Conservation (phyloP, 1,139 yeast genomes). For the Yamadazyma buinensis region DNA sequence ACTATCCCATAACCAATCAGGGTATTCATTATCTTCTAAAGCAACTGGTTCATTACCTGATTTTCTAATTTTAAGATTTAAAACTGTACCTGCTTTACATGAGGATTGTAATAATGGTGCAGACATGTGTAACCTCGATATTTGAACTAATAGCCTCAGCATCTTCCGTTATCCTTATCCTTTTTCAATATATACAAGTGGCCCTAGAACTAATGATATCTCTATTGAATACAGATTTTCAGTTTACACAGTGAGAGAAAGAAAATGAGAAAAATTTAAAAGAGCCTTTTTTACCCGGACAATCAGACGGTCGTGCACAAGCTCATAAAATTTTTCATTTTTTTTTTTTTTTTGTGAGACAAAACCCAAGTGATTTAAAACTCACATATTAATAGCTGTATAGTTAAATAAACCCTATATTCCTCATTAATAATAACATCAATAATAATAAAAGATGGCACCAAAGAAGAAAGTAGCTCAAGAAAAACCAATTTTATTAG, state of each 20-base stretch:
- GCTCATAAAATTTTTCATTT: constrained; percentile 10
- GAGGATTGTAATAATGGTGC: constrained; percentile 28
- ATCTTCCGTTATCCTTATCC: too few relatives aligned
- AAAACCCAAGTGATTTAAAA: neutral
- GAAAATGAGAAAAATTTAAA: too few relatives aligned
- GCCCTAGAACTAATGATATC: too few relatives aligned
- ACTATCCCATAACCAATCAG: constrained; percentile 93
- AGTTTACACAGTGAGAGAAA: too few relatives aligned
- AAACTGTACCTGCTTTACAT: constrained; percentile 71
- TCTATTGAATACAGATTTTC: too few relatives aligned
- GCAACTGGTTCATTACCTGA: constrained; percentile 90
- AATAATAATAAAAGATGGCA: constrained; percentile 53
- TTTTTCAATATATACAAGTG: too few relatives aligned
- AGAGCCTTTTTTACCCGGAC: constrained; percentile 4
- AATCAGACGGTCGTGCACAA: constrained; percentile 2
- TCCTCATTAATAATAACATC: too few relatives aligned
- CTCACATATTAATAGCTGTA: too few relatives aligned
- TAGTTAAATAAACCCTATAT: too few relatives aligned
- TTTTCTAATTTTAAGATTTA: constrained; percentile 75
- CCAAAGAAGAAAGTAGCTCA: constrained; percentile 85
- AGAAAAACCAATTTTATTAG: constrained; percentile 86
- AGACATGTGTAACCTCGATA: too few relatives aligned
- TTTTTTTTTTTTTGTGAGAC: too few relatives aligned
- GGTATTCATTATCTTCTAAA: constrained; percentile 81
- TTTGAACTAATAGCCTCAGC: too few relatives aligned